A percentile compares a stretch with the other conserved stretches of the same genome.
phyloP scores from a whole-genome alignment of 2,329 filamentous ascomycete genomes.

The Scopulariopsis brevicaulis region DNA sequence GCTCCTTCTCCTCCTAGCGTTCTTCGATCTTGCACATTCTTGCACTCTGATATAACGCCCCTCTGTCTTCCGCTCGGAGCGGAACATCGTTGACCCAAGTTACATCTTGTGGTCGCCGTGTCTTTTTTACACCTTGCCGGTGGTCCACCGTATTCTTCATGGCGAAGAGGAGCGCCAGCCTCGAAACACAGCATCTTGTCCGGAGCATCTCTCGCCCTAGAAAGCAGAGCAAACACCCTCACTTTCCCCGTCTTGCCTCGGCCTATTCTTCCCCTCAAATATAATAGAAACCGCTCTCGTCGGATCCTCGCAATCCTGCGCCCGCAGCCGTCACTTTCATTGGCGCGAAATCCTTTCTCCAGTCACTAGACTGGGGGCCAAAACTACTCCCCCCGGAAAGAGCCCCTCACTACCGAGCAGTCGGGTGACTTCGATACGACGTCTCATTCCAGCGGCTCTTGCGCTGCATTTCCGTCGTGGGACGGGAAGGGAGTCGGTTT shows the following conservation, averaged over 20 bases:
- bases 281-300: background rate
- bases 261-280: background rate
- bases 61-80: background rate
- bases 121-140: background rate
- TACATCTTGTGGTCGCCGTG: background rate
- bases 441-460: background rate
- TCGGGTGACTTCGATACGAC: background rate
- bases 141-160: background rate
- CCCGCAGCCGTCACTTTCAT: background rate
- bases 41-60: background rate
- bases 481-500: background rate
- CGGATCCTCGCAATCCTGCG: background rate
- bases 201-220: background rate
- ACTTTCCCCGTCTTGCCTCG: background rate
- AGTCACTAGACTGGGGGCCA: background rate
- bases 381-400: background rate
- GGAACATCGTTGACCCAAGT: background rate
- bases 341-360: constrained; percentile 4
- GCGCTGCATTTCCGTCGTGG: background rate
- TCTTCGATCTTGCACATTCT: background rate
- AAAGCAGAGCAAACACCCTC: background rate
- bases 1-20: background rate
- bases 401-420: background rate
- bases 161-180: background rate
- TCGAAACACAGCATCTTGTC: background rate